Percentiles rank a stretch among this genome's conserved stretches.
These are phyloP conservation scores for Hymenoscyphus infarciens DNA, from an alignment of 2,329 filamentous ascomycete species.

Conservation along the genomic window DNA sequence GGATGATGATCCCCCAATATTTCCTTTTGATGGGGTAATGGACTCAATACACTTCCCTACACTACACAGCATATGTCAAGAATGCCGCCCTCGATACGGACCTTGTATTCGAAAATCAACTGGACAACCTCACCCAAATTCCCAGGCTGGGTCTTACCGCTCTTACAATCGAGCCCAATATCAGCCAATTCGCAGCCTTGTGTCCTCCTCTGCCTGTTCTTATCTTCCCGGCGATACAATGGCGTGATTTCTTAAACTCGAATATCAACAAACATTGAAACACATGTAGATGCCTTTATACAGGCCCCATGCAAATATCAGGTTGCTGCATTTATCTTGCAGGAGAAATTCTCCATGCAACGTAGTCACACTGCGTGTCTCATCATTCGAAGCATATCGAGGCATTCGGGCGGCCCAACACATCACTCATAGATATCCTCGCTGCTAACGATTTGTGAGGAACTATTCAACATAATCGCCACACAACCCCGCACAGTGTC, in stretches of 20 bases:
- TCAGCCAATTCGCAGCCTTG: background rate
- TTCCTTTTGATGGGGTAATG: background rate
- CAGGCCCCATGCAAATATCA: background rate
- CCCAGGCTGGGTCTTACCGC: slow-evolving; percentile 11
- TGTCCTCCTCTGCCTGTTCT: background rate
- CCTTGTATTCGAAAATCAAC: slow-evolving; percentile 1
- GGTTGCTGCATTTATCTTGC: background rate
- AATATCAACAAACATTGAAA: too few relatives aligned
- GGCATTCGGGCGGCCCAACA: background rate
- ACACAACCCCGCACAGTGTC: background rate
- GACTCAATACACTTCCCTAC: background rate
- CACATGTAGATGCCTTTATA: background rate
- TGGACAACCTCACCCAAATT: background rate
- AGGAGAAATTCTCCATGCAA: background rate
- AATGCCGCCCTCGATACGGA: background rate
- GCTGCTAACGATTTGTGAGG: background rate
- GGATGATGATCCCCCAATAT: background rate
- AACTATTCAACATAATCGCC: background rate
- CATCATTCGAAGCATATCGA: background rate
- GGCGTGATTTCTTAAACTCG: too few relatives aligned
- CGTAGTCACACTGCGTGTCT: background rate
- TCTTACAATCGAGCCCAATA: background rate
- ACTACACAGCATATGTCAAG: too few relatives aligned
- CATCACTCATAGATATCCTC: background rate
- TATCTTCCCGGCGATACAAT: background rate